Conservation (phyloP, 306 rosid genomes). For the Cucumis hystrix region DNA sequence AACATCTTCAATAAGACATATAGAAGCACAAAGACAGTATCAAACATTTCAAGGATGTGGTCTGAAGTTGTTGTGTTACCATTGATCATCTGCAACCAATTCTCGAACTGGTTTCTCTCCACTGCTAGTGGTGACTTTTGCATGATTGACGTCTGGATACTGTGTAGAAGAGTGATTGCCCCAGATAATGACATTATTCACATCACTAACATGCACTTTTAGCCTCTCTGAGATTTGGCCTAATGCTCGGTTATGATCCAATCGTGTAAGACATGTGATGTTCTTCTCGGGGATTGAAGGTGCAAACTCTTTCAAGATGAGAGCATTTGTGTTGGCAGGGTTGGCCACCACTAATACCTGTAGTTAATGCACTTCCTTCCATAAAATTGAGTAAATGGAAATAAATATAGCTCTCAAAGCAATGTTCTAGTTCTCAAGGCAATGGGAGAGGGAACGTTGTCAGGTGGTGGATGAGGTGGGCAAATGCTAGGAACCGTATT, state of each 20-base stretch:
- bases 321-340: constrained; percentile 92
- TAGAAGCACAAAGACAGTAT: background rate
- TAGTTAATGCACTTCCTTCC: background rate
- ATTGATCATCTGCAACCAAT: constrained; percentile 40
- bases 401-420: background rate
- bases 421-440: background rate
- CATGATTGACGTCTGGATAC: constrained; percentile 87
- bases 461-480: background rate
- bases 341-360: constrained; percentile 92
- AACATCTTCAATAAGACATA: background rate
- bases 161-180: constrained; percentile 95
- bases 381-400: background rate
- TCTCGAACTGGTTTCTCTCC: constrained; percentile 40
- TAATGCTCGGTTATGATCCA: constrained; percentile 89
- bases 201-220: constrained; percentile 54
- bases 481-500: background rate
- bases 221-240: constrained; percentile 77
- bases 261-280: constrained; percentile 70
- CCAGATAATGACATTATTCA: constrained; percentile 78
- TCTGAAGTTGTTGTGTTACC: constrained; percentile 24
- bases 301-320: constrained; percentile 71
- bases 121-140: constrained; percentile 21
- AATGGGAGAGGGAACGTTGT: background rate
- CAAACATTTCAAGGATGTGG: background rate
- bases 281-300: constrained; percentile 74